Base-by-base conservation (phyloP, 2,329 filamentous ascomycete species). In the Epichloe gansuensis region DNA sequence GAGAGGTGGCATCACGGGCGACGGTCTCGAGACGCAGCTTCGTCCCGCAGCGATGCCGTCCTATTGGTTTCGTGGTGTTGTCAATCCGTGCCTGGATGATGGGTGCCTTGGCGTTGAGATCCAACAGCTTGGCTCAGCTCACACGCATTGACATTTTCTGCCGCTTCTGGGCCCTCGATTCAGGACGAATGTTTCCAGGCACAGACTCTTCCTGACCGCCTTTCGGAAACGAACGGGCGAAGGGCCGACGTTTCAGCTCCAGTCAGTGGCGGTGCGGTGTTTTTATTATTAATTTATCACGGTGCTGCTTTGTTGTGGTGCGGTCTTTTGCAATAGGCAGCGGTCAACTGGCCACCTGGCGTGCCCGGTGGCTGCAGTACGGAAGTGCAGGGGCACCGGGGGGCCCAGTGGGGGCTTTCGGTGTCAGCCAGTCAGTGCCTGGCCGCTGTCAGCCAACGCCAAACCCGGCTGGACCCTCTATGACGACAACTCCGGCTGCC, bases 1-100 rank as follows among this genome's bases (percentile, higher is more conserved):
- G 56, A 68, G 60, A 27, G 64, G 63, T 60, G 66, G 66, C 67
- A 69, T 69, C 49, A 55, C 58, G 48, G 31, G 48, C 50, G 53
- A 36, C 25, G 27, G 25, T 12, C 17, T 40, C 47, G 47, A 47
- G 34, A 40, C 8, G 6, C 36, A 39, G 42, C 43, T 31, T 39
- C 38, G 23, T 27, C 6, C 17, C 8, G 43, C 43, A 12, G 43
- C 25, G 36, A 47, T 25, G 21, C 42, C 21, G 17, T 36, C 15
- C 42, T 43, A 40, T 47, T 25, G 42, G 34, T 35, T 17, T n/a
- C 23, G 12, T 36, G 27, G 13, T 15, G 23, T 31, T 11, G 34
- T 36, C 23, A 13, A 17, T 17, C 44, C 27, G 27, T 4, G 36
- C 25, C 42, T 7, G 35, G 36, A 45, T 4, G 7, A 23, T 42